These are phyloP conservation scores for Pseudogymnoascus verrucosus DNA, from an alignment of 2,329 filamentous ascomycete genomes.

Conservation along the genomic window DNA sequence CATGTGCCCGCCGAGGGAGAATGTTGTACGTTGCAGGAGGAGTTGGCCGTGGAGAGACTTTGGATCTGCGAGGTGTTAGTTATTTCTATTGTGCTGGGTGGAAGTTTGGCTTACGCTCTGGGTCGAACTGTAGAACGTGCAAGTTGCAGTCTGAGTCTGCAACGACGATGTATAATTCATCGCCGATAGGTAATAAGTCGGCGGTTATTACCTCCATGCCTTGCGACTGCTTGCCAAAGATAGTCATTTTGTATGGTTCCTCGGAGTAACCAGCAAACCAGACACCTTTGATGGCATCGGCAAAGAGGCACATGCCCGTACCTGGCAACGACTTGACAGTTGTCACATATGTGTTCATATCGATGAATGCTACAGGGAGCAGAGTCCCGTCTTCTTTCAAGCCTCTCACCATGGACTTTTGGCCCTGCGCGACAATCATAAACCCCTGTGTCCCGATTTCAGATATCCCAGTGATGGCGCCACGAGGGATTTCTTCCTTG, in stretches of 20 bases:
- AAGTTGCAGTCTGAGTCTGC: slow-evolving; percentile 79
- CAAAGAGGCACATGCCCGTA: slow-evolving; percentile 79
- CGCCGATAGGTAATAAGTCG: slow-evolving; percentile 81
- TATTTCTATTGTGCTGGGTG: slow-evolving; percentile 1
- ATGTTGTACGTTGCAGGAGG: slow-evolving; percentile 78
- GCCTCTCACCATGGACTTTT: slow-evolving; percentile 94
- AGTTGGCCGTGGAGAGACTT: slow-evolving; percentile 86
- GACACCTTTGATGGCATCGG: slow-evolving; percentile 84
- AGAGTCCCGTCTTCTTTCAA: slow-evolving; percentile 91
- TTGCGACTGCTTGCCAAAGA: slow-evolving; percentile 80
- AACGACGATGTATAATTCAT: slow-evolving; percentile 73
- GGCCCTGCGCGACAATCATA: slow-evolving; percentile 83
- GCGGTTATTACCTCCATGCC: slow-evolving; percentile 71
- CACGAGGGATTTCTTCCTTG: slow-evolving; percentile 84
- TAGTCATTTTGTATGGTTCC: slow-evolving; percentile 90
- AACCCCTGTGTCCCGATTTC: slow-evolving; percentile 82
- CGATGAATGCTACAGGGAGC: slow-evolving; percentile 91
- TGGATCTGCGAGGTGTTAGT: slow-evolving; percentile 53
- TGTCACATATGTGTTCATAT: slow-evolving; percentile 90
- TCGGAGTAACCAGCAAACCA: slow-evolving; percentile 97
- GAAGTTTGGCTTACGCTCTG: slow-evolving; percentile 61
- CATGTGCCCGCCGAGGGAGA: slow-evolving; percentile 73
- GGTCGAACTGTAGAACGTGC: slow-evolving; percentile 87
- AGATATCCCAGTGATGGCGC: slow-evolving; percentile 79
- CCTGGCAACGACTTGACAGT: slow-evolving; percentile 75